Evolutionary conservation across 768 basidiomycete genomes (phyloP).

Genomic region (Strobilomyces echinocephalus): DNA sequence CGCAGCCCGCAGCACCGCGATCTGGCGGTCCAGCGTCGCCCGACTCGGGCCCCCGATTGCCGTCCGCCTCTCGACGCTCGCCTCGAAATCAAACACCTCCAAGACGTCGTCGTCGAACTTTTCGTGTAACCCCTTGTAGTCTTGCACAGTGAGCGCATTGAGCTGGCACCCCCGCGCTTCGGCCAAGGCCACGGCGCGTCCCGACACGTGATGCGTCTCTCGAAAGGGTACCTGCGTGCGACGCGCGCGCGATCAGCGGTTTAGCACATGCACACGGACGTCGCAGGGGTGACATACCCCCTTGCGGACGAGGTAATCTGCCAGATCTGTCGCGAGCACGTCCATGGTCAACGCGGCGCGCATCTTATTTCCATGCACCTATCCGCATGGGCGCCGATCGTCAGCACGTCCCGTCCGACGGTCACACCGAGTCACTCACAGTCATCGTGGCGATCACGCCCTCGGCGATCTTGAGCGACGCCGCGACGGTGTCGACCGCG

Average conservation of each 20-base stretch:
- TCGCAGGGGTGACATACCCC: conserved; percentile 56
- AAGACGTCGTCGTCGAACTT: conserved; percentile 81
- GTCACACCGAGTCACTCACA: conserved; percentile 38
- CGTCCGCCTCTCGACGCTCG: conserved; percentile 86
- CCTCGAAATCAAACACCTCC: conserved; percentile 90
- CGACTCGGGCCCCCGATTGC: conserved; percentile 90
- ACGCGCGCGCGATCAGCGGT: neutral
- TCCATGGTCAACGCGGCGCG: conserved; percentile 88
- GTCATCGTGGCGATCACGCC: conserved; percentile 90
- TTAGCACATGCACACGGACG: neutral
- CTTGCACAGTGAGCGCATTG: conserved; percentile 71
- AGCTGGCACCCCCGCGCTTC: conserved; percentile 79
- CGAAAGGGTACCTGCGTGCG: conserved; percentile 84
- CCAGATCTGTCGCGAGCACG: conserved; percentile 96
- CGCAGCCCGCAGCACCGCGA: conserved; percentile 64
- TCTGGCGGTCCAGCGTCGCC: conserved; percentile 81
- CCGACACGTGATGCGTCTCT: conserved; percentile 97
- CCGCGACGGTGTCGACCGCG: conserved; percentile 81
- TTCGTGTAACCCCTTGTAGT: conserved; percentile 70
- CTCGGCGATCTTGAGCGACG: conserved; percentile 87
- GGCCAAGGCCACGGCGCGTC: conserved; percentile 91
- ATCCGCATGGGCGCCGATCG: conserved; percentile 39
- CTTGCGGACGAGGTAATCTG: conserved; percentile 97
- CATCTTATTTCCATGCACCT: conserved; percentile 94
- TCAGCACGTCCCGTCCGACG: neutral